Percentiles rank a stretch among this genome's conserved stretches.
These are phyloP conservation scores for Colletotrichum sp. DNA, from an alignment of 2,329 filamentous ascomycete species.

Conservation along the genomic window DNA sequence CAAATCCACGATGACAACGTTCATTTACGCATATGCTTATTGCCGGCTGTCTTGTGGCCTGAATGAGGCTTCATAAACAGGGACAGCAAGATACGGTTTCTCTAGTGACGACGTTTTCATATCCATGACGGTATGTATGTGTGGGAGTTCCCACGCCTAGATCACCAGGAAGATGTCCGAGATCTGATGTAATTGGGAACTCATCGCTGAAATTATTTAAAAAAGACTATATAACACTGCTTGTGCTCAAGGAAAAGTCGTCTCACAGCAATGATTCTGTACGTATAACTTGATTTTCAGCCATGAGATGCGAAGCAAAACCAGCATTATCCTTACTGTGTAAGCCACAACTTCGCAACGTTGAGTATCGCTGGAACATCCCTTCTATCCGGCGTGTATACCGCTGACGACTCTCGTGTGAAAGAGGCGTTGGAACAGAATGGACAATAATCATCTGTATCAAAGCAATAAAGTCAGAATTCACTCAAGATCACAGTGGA, in stretches of 20 bases:
- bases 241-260: background rate
- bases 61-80: no score
- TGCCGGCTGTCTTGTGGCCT: no score
- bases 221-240: no score
- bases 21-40: no score
- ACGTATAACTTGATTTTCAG: no score
- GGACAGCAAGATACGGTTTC: no score
- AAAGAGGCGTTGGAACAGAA: background rate
- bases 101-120: background rate
- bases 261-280: background rate
- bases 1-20: background rate
- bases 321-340: no score
- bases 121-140: background rate
- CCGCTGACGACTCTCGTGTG: background rate
- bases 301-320: background rate
- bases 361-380: background rate
- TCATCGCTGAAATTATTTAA: no score
- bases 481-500: accelerated
- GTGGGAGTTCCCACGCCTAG: accelerated
- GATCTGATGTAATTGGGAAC: no score
- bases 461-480: background rate
- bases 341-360: background rate
- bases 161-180: background rate
- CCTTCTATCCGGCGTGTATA: background rate
- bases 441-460: accelerated